Percentiles rank a stretch among this genome's conserved stretches.
These are phyloP conservation scores for Wickerhamomyces chaumierensis DNA, from an alignment of 805 yeast species.

Conservation along the genomic window DNA sequence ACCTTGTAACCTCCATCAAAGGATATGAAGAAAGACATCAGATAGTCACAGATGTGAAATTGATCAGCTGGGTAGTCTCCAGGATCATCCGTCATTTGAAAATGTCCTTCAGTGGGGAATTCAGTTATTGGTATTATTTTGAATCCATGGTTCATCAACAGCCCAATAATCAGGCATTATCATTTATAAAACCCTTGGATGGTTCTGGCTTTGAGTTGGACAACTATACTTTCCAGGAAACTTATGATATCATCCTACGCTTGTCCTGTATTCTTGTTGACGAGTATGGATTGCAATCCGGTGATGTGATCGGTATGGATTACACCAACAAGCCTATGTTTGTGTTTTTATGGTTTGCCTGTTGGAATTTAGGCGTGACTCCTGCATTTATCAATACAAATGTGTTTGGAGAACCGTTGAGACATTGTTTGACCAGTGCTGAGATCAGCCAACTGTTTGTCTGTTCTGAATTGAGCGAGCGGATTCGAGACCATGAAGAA, in stretches of 20 bases:
- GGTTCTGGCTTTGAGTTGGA: constrained; percentile 46
- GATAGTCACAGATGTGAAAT: not conserved
- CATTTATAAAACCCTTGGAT: constrained; percentile 40
- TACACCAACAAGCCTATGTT: constrained; percentile 79
- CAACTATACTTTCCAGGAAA: constrained; percentile 53
- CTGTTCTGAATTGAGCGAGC: constrained; percentile 26
- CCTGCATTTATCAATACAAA: constrained; percentile 86
- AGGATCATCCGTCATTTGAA: not conserved
- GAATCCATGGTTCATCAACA: constrained; percentile 40
- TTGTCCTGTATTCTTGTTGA: constrained; percentile 53
- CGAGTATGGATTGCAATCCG: constrained; percentile 52
- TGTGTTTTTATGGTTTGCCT: constrained; percentile 68
- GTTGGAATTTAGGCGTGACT: constrained; percentile 84
- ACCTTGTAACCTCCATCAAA: no score
- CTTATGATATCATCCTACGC: constrained; percentile 54
- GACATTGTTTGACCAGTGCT: constrained; percentile 72
- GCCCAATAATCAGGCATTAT: constrained; percentile 47
- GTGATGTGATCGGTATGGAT: constrained; percentile 63
- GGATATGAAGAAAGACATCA: not conserved
- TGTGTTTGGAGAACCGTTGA: constrained; percentile 57
- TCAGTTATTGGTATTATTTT: constrained; percentile 58
- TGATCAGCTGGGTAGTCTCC: not conserved
- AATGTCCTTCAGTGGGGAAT: constrained; percentile 10
- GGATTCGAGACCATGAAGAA: constrained; percentile 32
- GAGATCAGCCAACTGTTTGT: constrained; percentile 52